A percentile compares a stretch with the other conserved stretches of the same genome.
These are phyloP conservation scores for Nakaseomyces bracarensis DNA, from an alignment of 1,139 yeast genomes.

Conservation along the genomic window DNA sequence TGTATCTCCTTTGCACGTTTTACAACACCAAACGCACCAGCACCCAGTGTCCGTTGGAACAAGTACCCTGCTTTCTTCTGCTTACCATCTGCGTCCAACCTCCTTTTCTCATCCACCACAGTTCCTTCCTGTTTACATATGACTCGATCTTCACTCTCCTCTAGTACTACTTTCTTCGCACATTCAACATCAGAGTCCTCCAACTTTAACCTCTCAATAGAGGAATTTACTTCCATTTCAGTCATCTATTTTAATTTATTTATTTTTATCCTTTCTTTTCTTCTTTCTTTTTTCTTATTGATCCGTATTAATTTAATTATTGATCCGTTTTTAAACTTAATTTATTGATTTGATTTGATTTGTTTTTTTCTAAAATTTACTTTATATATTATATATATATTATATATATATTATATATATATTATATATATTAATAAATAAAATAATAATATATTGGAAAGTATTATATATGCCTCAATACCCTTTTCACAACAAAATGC, in stretches of 20 bases:
- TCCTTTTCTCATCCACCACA: neutral
- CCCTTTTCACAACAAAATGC: too few relatives aligned
- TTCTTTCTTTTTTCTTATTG: neutral
- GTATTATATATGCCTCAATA: too few relatives aligned
- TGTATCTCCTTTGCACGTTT: slow-evolving; percentile 57
- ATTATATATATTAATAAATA: too few relatives aligned
- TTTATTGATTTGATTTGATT: too few relatives aligned
- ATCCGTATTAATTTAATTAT: too few relatives aligned
- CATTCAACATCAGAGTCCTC: slow-evolving; percentile 1
- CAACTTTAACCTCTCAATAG: neutral
- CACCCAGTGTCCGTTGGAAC: slow-evolving; percentile 71
- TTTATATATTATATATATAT: too few relatives aligned
- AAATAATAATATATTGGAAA: too few relatives aligned
- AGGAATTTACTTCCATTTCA: neutral
- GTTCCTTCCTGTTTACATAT: neutral
- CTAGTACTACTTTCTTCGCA: neutral
- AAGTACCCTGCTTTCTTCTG: slow-evolving; percentile 1
- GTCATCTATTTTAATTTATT: neutral
- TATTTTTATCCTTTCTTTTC: neutral
- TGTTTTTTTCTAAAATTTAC: too few relatives aligned
- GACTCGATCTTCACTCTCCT: slow-evolving; percentile 3
- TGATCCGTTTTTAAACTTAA: too few relatives aligned
- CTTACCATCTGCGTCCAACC: slow-evolving; percentile 26
- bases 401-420: too few relatives aligned
- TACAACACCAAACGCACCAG: slow-evolving; percentile 82